phyloP scores from a whole-genome alignment of 1,284 basidiomycete genomes.

The Papiliotrema nemorosa region DNA sequence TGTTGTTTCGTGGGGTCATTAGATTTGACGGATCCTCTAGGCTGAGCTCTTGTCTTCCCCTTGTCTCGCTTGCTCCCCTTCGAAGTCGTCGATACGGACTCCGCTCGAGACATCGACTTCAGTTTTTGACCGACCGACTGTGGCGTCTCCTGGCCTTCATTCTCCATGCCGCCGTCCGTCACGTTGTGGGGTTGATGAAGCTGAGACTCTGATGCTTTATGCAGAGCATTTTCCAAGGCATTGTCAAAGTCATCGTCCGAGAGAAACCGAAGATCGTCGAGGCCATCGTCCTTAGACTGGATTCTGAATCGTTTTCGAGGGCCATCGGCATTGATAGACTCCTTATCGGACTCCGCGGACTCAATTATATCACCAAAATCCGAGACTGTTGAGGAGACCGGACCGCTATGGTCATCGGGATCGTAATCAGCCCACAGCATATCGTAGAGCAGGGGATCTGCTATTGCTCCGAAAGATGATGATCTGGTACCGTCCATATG shows the following conservation, averaged over 20 bases:
- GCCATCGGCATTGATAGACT: not conserved
- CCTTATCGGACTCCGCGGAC: not conserved
- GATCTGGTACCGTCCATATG: conserved; percentile 60
- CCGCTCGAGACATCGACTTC: no score
- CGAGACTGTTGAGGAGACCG: not conserved
- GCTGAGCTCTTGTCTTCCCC: not conserved
- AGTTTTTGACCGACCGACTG: not conserved
- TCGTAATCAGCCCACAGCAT: conserved; percentile 28
- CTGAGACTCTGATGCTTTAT: not conserved
- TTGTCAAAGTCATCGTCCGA: conserved; percentile 9
- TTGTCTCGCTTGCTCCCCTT: not conserved
- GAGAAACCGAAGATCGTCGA: not conserved
- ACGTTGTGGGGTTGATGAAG: no score
- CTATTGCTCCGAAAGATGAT: conserved; percentile 54
- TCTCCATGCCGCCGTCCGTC: conserved; percentile 3
- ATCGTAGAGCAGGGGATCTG: conserved; percentile 32
- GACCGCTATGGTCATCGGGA: not conserved
- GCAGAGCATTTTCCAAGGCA: conserved; percentile 2
- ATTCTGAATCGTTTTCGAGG: not conserved
- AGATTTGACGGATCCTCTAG: not conserved
- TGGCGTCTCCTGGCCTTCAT: not conserved
- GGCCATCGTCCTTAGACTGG: not conserved
- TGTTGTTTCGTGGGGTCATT: not conserved
- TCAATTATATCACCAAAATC: conserved; percentile 4
- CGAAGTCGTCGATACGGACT: no score